Conservation (phyloP, 208 protist species). For the Blastocrithidia nonstop region DNA sequence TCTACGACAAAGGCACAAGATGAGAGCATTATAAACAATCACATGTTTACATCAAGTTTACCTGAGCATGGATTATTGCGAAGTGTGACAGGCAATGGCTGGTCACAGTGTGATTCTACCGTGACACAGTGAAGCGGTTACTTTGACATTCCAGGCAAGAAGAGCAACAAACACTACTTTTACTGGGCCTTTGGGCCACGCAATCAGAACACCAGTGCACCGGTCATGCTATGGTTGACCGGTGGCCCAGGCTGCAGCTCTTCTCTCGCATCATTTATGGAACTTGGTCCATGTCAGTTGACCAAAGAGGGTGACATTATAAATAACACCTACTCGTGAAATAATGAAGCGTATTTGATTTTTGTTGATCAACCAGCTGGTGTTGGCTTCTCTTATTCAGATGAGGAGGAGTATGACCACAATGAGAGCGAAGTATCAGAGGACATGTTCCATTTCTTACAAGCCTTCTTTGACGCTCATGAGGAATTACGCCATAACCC, state of each 20-base stretch:
- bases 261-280: slow-evolving; percentile 38
- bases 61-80: no score
- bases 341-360: slow-evolving; percentile 56
- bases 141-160: slow-evolving; percentile 41
- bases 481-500: slow-evolving; percentile 16
- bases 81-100: not conserved
- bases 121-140: slow-evolving; percentile 64
- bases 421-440: slow-evolving; percentile 52
- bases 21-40: no score
- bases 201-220: slow-evolving; percentile 12
- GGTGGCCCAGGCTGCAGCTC: slow-evolving; percentile 85
- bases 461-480: slow-evolving; percentile 33
- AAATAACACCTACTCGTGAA: slow-evolving; percentile 69
- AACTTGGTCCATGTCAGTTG: slow-evolving; percentile 66
- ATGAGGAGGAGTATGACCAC: slow-evolving; percentile 21
- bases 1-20: no score
- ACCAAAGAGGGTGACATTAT: slow-evolving; percentile 5
- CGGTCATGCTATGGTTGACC: slow-evolving; percentile 79
- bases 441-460: slow-evolving; percentile 78
- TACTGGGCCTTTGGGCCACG: slow-evolving; percentile 80
- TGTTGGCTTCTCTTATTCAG: slow-evolving; percentile 68
- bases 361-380: slow-evolving; percentile 84
- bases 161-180: slow-evolving; percentile 55
- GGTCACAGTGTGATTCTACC: slow-evolving; percentile 20
- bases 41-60: no score